Evolutionary conservation across 306 rosid species (phyloP).

Genomic region (Ormosia emarginata): DNA sequence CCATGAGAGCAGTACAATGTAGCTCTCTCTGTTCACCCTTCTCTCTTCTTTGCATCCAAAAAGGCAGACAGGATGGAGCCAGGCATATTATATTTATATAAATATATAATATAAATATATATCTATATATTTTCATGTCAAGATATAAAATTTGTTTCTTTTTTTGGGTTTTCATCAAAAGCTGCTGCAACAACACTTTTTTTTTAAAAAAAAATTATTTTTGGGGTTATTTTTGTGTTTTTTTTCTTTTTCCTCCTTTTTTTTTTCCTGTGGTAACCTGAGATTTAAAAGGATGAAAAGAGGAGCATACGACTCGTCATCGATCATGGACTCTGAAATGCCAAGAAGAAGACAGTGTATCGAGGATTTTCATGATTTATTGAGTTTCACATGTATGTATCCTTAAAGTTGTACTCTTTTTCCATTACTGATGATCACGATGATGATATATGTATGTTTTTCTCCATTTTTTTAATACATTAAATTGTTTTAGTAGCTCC

Average conservation of each 20-base stretch:
- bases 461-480: conserved; percentile 23
- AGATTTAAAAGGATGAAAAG: conserved; percentile 28
- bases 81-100: conserved; percentile 38
- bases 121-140: conserved; percentile 11
- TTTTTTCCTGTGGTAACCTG: background rate
- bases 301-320: conserved; percentile 31
- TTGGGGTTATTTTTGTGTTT: conserved; percentile 1
- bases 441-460: conserved; percentile 28
- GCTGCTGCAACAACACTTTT: conserved; percentile 26
- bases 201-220: background rate
- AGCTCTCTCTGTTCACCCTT: conserved; percentile 46
- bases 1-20: conserved; percentile 52
- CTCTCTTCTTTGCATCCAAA: conserved; percentile 52
- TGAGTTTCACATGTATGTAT: conserved; percentile 24
- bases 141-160: conserved; percentile 13
- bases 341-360: conserved; percentile 13
- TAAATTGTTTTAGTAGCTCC: background rate
- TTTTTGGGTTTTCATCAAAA: conserved; percentile 21
- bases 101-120: background rate
- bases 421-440: conserved; percentile 7
- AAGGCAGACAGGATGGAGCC: conserved; percentile 84
- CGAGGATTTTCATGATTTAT: conserved; percentile 25
- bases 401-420: conserved; percentile 22
- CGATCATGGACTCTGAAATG: conserved; percentile 26
- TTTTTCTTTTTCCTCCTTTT: background rate